A percentile compares a stretch with the other conserved stretches of the same genome.
Evolutionary conservation across 2,329 filamentous ascomycete species (phyloP).

Genomic region (Beauveria scarabaeidicola): DNA sequence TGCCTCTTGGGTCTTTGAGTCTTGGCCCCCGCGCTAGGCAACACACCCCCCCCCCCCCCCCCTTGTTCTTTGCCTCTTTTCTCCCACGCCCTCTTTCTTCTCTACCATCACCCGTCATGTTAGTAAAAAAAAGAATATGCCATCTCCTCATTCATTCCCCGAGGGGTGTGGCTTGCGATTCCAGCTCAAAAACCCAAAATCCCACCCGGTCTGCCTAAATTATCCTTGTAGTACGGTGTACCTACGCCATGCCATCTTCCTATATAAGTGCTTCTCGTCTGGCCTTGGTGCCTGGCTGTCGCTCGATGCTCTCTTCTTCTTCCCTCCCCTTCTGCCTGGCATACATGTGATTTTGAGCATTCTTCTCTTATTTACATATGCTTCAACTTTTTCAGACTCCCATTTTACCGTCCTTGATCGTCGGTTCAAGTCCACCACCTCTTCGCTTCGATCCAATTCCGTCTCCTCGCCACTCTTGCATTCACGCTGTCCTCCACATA

Average conservation of each 20-base stretch:
- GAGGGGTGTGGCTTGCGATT: background rate
- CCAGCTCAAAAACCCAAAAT: background rate
- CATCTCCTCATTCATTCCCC: background rate
- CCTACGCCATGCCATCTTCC: background rate
- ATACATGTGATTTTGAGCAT: background rate
- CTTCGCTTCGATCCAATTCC: background rate
- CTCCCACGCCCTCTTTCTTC: background rate
- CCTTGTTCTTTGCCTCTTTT: background rate
- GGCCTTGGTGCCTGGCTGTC: slow-evolving; percentile 12
- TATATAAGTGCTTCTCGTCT: slow-evolving; percentile 9
- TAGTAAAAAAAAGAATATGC: background rate
- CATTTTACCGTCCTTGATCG: background rate
- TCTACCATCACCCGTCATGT: background rate
- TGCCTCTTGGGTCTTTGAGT: too few species aligned
- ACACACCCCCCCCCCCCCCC: too few species aligned
- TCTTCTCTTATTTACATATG: background rate
- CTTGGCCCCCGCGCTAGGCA: too few species aligned
- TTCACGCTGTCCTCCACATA: slow-evolving; percentile 7
- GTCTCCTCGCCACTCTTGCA: background rate
- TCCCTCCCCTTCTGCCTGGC: background rate
- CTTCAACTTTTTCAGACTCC: background rate
- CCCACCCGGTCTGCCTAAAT: background rate
- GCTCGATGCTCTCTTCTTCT: slow-evolving; percentile 2
- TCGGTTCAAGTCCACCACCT: background rate
- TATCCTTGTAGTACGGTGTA: slow-evolving; percentile 3